phyloP scores from a whole-genome alignment of 768 basidiomycete species.

The Neoboletus magnificus region DNA sequence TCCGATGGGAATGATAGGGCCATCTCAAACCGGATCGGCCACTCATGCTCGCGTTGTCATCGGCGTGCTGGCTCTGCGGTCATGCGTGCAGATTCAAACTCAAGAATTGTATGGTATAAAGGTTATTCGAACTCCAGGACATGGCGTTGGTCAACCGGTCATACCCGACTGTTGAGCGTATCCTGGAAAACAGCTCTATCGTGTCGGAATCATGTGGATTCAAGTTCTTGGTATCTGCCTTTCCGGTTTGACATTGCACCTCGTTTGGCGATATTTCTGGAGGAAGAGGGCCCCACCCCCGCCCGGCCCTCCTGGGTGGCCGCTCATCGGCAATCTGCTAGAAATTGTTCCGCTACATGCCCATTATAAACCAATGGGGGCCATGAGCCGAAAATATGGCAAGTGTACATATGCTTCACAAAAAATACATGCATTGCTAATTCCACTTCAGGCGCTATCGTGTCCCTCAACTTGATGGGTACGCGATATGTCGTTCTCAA shows the following conservation, averaged over 20 bases:
- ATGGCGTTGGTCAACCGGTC: not conserved
- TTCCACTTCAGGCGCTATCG: slow-evolving; percentile 17
- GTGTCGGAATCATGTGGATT: not conserved
- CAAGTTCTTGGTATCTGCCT: not conserved
- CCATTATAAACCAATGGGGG: slow-evolving; percentile 49
- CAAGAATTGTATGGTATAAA: not conserved
- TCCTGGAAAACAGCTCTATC: not conserved
- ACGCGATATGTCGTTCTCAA: slow-evolving; percentile 49
- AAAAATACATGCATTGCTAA: not conserved
- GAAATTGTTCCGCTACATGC: slow-evolving; percentile 51
- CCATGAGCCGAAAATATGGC: slow-evolving; percentile 43
- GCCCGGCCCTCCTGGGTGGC: slow-evolving; percentile 22
- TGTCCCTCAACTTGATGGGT: slow-evolving; percentile 32
- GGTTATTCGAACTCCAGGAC: too few relatives aligned
- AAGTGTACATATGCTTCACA: slow-evolving; percentile 9
- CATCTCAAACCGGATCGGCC: not conserved
- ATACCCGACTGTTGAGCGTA: not conserved
- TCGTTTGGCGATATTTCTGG: not conserved
- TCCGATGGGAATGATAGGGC: not conserved
- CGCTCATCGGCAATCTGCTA: slow-evolving; percentile 51
- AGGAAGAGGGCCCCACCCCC: not conserved
- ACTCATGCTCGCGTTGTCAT: too few relatives aligned
- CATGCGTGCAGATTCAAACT: too few relatives aligned
- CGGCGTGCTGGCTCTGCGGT: too few relatives aligned
- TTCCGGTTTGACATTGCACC: slow-evolving; percentile 11